Evolutionary conservation across 805 yeast species (phyloP).

Genomic region (Cyberlindnera mycetangii): DNA sequence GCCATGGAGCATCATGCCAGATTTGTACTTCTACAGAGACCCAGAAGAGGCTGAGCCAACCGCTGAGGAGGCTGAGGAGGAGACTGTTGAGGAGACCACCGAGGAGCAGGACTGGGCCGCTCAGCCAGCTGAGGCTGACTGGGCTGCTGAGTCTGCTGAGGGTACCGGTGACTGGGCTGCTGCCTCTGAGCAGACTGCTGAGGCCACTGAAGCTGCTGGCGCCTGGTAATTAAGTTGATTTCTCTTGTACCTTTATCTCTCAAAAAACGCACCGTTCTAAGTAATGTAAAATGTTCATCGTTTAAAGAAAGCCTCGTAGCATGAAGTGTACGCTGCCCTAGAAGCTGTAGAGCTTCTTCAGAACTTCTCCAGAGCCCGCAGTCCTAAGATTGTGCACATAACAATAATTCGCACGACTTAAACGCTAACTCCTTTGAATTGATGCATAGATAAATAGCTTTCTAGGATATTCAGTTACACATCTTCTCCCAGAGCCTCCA

Average conservation of each 20-base stretch:
- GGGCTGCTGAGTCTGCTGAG: conserved; percentile 70
- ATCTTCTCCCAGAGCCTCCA: too few relatives aligned
- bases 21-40: conserved; percentile 99
- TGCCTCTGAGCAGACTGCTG: conserved; percentile 32
- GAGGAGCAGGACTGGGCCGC: conserved; percentile 68
- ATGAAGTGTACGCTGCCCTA: too few relatives aligned
- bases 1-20: conserved; percentile 99
- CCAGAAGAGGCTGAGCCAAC: conserved; percentile 96
- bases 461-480: too few relatives aligned
- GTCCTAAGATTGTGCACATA: too few relatives aligned
- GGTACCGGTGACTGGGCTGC: conserved; percentile 64
- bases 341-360: not conserved
- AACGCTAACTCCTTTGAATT: too few relatives aligned
- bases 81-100: conserved; percentile 54
- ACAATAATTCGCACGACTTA: too few relatives aligned
- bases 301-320: conserved; percentile 9
- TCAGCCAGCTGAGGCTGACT: conserved; percentile 67
- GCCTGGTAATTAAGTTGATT: conserved; percentile 26
- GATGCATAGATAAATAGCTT: too few relatives aligned
- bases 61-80: conserved; percentile 56
- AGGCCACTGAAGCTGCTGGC: conserved; percentile 28
- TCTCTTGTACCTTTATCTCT: conserved; percentile 12
- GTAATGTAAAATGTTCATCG: conserved; percentile 28
- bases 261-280: conserved; percentile 16
- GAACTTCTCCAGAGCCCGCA: too few relatives aligned